Evolutionary conservation across 192 early-diverging fungal genomes (phyloP), one percentile per base, ranked within the genome.

Genomic region (Coemansia sp.): DNA sequence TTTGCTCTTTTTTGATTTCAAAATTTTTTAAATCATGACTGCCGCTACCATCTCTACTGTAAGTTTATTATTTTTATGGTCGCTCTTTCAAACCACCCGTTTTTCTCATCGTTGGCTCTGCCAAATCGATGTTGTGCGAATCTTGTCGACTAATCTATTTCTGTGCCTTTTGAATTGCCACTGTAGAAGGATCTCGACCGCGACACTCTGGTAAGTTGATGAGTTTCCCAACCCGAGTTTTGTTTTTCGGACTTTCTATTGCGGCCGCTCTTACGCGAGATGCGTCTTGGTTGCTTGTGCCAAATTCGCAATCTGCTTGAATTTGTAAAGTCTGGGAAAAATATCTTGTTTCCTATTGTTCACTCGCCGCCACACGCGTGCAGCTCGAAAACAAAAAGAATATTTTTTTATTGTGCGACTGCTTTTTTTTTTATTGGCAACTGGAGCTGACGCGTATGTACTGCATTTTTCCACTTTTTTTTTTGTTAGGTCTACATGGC

Each of bases 401-500:
- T 2, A 52, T 31, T 11, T 64, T 62, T 43, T 25, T 45, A 20
- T 60, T 11, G n/a, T 34, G 21, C 37, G 21, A 21, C 13, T 35
- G 21, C 7, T 64, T 41, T 52, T 50, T 13, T 43, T 47, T 33
- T 65, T 48, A 39, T 64, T 20, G 42, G 12, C 31, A 4, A 8
- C n/a, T 48, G 11, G 23, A 65, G 16, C 38, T 61, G 57, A 59
- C 57, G 33, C 31, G 57, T 56, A 23, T 63, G 45, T 1, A 31
- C 20, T 11, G 34, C 13, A 18, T 50, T 10, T 50, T 11, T 26
- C 48, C 9, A 2, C 48, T 10, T 50, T 50, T 9, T 25, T 64
- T 14, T 45, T 64, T 33, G 13, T 66, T 35, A 79, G 66, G 94
- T 94, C 80, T 96, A 95, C 88, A 94, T 98, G 93, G 94, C 94